Evolutionary conservation across 179 eudicot species (phyloP).

Genomic region (Sideroxylon spinosum): DNA sequence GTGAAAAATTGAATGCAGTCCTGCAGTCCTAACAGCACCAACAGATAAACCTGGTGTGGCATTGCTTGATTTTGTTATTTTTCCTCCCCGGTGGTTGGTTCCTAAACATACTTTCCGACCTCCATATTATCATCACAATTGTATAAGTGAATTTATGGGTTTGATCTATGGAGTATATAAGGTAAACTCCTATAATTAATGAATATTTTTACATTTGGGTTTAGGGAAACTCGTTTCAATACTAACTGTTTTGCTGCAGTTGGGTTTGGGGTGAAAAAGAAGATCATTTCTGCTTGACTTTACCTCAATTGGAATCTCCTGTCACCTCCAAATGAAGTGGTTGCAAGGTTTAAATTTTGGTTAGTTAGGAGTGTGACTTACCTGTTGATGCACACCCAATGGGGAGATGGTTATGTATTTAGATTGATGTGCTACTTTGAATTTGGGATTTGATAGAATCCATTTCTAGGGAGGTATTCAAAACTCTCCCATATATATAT

Average conservation of each 20-base stretch:
- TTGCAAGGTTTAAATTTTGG: neutral
- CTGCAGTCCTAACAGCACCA: constrained; percentile 90
- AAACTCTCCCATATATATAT: neutral
- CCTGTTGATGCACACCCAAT: neutral
- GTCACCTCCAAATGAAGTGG: constrained; percentile 1
- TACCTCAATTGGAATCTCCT: neutral
- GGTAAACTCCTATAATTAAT: constrained; percentile 37
- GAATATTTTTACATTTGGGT: neutral
- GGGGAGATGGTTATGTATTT: neutral
- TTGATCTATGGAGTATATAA: constrained; percentile 84
- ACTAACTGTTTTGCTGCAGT: neutral
- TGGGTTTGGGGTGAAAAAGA: neutral
- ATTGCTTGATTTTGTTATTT: constrained; percentile 91
- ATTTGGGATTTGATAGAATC: neutral
- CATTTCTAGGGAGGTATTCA: neutral
- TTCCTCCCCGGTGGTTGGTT: constrained; percentile 98
- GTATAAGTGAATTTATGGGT: constrained; percentile 99
- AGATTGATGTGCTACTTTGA: neutral
- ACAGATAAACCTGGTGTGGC: constrained; percentile 98
- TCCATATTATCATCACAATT: constrained; percentile 96
- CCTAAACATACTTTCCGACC: constrained; percentile 98
- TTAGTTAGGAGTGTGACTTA: neutral
- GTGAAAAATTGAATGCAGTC: constrained; percentile 41
- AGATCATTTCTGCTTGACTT: neutral
- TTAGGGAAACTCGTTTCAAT: neutral